Evolutionary conservation across 2,329 filamentous ascomycete genomes (phyloP).

Genomic region (Fusarium proliferatum): DNA sequence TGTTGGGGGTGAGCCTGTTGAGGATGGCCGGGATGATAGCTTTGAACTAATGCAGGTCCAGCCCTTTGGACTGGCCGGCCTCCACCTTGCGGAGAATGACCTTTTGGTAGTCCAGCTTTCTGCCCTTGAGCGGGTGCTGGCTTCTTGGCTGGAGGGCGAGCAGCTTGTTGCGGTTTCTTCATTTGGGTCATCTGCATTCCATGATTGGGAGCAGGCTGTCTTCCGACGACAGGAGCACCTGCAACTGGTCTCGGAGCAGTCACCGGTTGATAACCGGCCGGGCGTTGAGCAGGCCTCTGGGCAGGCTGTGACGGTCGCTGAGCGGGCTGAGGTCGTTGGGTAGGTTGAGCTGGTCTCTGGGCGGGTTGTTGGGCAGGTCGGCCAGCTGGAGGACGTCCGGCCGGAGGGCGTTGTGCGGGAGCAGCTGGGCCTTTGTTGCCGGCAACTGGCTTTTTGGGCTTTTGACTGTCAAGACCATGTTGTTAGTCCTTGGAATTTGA

Average conservation of each 20-base stretch:
- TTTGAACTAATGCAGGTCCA: not conserved
- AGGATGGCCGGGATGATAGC: not conserved
- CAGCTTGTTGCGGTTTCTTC: constrained; percentile 9
- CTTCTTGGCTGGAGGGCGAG: not conserved
- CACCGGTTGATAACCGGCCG: constrained; percentile 3
- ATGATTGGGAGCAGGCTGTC: constrained; percentile 4
- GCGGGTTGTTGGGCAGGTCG: not conserved
- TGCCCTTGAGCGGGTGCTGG: not conserved
- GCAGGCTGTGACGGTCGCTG: not conserved
- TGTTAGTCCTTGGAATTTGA: not conserved
- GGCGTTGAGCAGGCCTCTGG: not conserved
- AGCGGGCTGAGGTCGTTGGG: not conserved
- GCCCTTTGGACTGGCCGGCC: not conserved
- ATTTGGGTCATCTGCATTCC: constrained; percentile 30
- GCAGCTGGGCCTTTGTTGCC: not conserved
- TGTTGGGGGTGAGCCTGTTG: not conserved
- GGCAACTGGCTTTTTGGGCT: not conserved
- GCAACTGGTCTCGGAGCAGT: constrained; percentile 13
- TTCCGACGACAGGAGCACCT: constrained; percentile 4
- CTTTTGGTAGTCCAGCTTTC: not conserved
- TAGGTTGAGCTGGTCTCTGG: not conserved
- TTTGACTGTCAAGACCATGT: not conserved
- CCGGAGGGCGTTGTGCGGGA: not conserved
- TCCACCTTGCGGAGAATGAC: not conserved
- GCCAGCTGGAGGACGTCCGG: not conserved